These are phyloP conservation scores for Suhomyces sp. DNA, from an alignment of 805 yeast species.

Conservation along the genomic window DNA sequence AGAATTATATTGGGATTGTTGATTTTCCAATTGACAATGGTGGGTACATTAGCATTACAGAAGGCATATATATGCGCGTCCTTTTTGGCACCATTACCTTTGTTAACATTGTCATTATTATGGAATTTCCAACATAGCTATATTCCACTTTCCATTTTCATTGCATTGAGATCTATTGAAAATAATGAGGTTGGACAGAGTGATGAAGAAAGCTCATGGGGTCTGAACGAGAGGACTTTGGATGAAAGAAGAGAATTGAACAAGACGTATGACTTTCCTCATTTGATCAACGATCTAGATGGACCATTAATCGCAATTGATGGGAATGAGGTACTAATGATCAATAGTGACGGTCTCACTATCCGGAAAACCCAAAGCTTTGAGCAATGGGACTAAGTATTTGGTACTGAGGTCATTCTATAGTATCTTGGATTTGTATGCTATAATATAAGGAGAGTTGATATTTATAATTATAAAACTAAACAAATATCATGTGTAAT, in stretches of 20 bases:
- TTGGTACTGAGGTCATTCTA: not conserved
- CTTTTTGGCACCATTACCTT: constrained; percentile 72
- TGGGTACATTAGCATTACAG: constrained; percentile 82
- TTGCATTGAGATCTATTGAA: constrained; percentile 80
- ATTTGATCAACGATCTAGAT: constrained; percentile 64
- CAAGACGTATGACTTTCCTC: constrained; percentile 77
- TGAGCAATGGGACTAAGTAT: constrained; percentile 15
- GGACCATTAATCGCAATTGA: constrained; percentile 84
- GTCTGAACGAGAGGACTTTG: constrained; percentile 48
- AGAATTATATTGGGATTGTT: constrained; percentile 78
- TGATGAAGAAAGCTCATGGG: constrained; percentile 17
- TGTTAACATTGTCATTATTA: constrained; percentile 60
- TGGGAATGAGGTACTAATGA: constrained; percentile 37
- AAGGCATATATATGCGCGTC: constrained; percentile 76
- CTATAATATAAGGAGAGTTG: no score
- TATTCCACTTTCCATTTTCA: constrained; percentile 77
- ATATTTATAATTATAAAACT: no score
- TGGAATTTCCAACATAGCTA: constrained; percentile 83
- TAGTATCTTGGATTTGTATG: not conserved
- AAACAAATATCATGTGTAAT: no score
- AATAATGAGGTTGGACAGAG: constrained; percentile 36
- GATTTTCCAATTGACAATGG: constrained; percentile 88
- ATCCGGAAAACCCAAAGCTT: constrained; percentile 21
- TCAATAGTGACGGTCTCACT: constrained; percentile 30
- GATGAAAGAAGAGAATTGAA: constrained; percentile 76